Base-by-base conservation (phyloP, 768 basidiomycete genomes). In the Tephrocybe sp. region DNA sequence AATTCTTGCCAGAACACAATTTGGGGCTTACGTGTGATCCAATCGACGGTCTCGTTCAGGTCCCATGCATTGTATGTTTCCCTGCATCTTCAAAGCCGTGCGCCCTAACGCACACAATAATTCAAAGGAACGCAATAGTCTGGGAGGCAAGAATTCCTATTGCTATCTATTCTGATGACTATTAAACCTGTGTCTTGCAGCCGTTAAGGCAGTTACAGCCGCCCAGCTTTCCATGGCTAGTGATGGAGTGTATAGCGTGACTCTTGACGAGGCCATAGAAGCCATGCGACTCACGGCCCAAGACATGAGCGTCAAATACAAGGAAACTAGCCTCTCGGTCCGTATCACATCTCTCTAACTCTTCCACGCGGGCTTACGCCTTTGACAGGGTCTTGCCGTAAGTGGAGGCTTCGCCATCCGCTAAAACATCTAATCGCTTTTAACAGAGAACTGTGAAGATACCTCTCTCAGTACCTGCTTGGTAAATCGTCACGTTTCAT, bases 251-350 rank as follows among this genome's bases (percentile, higher is more conserved):
- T 93, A 93, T 61, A 83, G 85, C 28, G 93, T 95, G 30, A 88
- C 86, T 0, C 76, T 98, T 17, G 95, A 98, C 64, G 93, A 97
- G 67, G 95, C 94, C 2, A 97, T 98, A 49, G 91, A 93, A 67
- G 93, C 94, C 3, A 96, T 96, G 92, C 78, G 91, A 20, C 65
- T 96, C 42, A 97, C 93, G 5, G 94, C 95, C 23, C 76, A 81
- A n/a, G 91, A 94, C 66, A 96, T 96, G 93, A 93, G 90, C 55
- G 81, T 88, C 58, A 93, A 94, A 67, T 95, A 96, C 67, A 97
- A 96, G 65, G 94, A 98, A 70, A 98, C 94, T 0, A 92, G 89
- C 68, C 80, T 98, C 57, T 92, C 91, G 34, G 93, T 89, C 62
- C 57, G 85, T 71, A 30, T 40, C 4, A 17, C 48, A 45, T 38